phyloP scores from a whole-genome alignment of 139 green algal species.

The Coelastrella sp. region DNA sequence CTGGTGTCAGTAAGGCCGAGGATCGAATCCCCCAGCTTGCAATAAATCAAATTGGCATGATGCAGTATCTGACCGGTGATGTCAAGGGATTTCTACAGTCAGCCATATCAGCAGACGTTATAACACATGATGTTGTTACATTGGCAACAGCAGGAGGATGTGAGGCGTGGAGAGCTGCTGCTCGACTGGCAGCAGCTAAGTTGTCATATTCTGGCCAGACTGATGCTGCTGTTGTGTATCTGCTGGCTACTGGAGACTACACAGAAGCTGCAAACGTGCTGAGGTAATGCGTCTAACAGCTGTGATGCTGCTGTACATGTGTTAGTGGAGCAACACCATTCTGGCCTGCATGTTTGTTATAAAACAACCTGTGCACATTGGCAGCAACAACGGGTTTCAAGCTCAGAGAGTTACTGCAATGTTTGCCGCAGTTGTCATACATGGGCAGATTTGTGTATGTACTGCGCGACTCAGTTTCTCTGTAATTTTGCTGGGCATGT shows the following conservation, averaged over 20 bases:
- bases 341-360: not conserved
- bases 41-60: not conserved
- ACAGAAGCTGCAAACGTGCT: not conserved
- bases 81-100: slow-evolving; percentile 19
- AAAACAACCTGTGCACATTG: not conserved
- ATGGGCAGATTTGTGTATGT: too few species aligned
- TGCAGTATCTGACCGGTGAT: slow-evolving; percentile 34
- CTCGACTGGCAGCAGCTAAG: slow-evolving; percentile 22
- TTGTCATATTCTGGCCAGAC: not conserved
- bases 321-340: not conserved
- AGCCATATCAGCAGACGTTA: slow-evolving; percentile 5
- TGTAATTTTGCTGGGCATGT: too few species aligned
- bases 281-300: not conserved
- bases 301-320: not conserved
- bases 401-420: too few species aligned
- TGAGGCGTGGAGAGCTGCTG: slow-evolving; percentile 3
- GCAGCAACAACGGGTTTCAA: too few species aligned
- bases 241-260: slow-evolving; percentile 24
- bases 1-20: not conserved
- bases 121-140: slow-evolving; percentile 25
- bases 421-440: too few species aligned
- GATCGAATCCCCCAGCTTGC: not conserved
- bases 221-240: slow-evolving; percentile 21
- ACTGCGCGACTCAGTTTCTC: too few species aligned
- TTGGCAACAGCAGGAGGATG: slow-evolving; percentile 27